A percentile compares a stretch with the other conserved stretches of the same genome.
Conservation (phyloP, 164 flowering plant species). For the Liriodendron chinense region DNA sequence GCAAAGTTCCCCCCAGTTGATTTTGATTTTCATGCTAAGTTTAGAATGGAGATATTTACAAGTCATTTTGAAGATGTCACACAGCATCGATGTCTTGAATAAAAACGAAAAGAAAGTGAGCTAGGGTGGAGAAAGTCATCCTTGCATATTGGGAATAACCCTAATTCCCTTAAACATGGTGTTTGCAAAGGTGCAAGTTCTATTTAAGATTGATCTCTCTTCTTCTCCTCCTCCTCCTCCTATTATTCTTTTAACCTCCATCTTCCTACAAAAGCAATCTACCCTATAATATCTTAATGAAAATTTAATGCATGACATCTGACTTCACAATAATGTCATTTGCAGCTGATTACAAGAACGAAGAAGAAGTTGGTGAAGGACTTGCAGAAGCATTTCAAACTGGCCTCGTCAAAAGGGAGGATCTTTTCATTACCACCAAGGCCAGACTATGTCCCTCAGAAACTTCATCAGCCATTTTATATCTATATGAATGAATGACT, state of each 20-base stretch:
- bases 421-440: constrained; percentile 91
- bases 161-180: too few relatives aligned
- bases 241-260: background rate
- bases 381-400: constrained; percentile 65
- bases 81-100: too few relatives aligned
- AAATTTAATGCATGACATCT: background rate
- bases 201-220: too few relatives aligned
- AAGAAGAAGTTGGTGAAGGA: constrained; percentile 87
- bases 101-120: too few relatives aligned
- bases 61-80: too few relatives aligned
- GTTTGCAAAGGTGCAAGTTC: too few relatives aligned
- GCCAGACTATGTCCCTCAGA: constrained; percentile 1
- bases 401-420: constrained; percentile 89
- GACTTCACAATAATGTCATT: constrained; percentile 7
- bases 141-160: too few relatives aligned
- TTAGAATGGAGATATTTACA: too few relatives aligned
- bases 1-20: too few relatives aligned
- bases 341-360: constrained; percentile 90
- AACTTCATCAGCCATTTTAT: background rate
- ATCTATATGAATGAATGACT: background rate
- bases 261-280: background rate
- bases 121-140: too few relatives aligned
- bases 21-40: too few relatives aligned
- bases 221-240: background rate
- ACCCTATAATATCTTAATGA: background rate